Base-by-base conservation (phyloP, 73 alveolate genomes). In the Paramecium primaurelia region DNA sequence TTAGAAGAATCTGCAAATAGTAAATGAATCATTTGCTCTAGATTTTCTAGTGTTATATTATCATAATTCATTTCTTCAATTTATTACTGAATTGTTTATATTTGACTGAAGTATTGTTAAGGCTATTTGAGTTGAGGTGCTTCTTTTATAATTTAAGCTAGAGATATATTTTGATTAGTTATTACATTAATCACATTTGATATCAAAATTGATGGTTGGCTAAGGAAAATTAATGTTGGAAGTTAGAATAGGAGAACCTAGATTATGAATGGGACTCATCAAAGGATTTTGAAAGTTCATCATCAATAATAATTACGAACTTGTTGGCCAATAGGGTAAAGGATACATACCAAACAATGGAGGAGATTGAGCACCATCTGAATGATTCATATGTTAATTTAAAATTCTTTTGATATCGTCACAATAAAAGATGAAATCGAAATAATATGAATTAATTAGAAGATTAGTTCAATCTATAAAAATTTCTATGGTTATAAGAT, bases 261-360 rank as follows among this genome's bases (percentile, higher is more conserved):
- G 47, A 34, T 64, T 64, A 32, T 64, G 84, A 28, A 64, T 64
- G 1, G 47, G 84, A 64, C 49, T 64, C 84, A 64, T 64, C 28
- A 64, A 34, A 28, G 84, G 84, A 64, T 64, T 64, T 64, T 64
- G 84, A 34, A 64, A 64, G 84, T 64, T 64, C 84, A 64, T 64
- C 49, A 64, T 64, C 28, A 64, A 34, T 32, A 64, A 14, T 26
- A 64, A 64, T 64, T 64, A n/a, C 6, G 84, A 64, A 64, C 84
- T 64, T 64, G 84, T 64, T 64, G 84, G 51, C 84, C 49, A 64
- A 34, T 64, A 64, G 20, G 84, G 84, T 28, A 64, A 34, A 12
- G 84, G 45, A 64, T 64, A 64, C 84, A 64, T 64, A 11, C 84
- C 49, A 64, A 64, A 64, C 28, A 64, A 64, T 7, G 47, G 84